Conservation (phyloP, 148 eudicot species). For the Rhododendron molle region DNA sequence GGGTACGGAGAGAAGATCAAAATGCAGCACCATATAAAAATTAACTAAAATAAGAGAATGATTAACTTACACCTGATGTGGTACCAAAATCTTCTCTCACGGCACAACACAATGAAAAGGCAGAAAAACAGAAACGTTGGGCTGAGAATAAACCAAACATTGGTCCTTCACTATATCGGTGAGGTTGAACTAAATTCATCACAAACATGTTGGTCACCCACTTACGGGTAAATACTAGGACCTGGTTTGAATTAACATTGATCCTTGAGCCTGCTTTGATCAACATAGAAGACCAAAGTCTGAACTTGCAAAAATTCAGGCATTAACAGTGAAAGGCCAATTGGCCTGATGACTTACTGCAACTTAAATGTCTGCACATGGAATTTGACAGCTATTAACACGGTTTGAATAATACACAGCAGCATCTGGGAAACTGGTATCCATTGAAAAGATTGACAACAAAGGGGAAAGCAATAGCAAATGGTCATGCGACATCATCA, state of each 20-base stretch:
- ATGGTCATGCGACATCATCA: not conserved
- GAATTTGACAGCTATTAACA: not conserved
- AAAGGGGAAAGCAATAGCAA: not conserved
- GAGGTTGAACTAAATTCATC: not conserved
- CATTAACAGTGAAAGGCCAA: not conserved
- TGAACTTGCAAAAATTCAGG: not conserved
- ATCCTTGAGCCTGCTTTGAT: slow-evolving; percentile 1
- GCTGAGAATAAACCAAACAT: not conserved
- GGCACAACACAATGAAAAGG: not conserved
- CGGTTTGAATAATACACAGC: not conserved
- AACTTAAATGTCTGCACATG: not conserved
- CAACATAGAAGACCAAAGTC: not conserved
- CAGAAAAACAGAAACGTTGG: not conserved
- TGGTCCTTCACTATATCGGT: not conserved
- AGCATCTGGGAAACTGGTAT: not conserved
- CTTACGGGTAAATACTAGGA: not conserved
- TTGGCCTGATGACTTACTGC: not conserved
- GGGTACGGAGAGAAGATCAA: not conserved
- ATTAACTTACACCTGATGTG: not conserved
- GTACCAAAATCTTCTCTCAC: not conserved
- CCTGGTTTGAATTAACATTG: not conserved
- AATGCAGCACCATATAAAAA: not conserved
- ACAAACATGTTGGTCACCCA: not conserved
- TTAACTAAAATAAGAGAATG: not conserved
- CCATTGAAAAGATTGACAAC: not conserved